Evolutionary conservation across 768 basidiomycete genomes (phyloP).

Genomic region (Leccinum pellstonianum): DNA sequence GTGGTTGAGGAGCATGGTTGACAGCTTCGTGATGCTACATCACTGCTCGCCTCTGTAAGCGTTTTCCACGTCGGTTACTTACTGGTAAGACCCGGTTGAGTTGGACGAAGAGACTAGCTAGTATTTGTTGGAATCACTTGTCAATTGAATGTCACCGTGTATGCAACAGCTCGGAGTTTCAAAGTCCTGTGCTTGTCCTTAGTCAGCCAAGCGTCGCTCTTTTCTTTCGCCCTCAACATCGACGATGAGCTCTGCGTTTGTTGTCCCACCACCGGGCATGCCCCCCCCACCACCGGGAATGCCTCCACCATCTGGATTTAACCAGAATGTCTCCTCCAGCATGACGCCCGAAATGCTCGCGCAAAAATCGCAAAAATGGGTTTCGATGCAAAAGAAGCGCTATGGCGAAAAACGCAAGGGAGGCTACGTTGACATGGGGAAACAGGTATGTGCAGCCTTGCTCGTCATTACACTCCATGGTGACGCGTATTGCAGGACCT

Average conservation of each 20-base stretch:
- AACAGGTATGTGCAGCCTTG: constrained; percentile 61
- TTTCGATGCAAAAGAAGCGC: constrained; percentile 88
- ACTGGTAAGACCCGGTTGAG: not conserved
- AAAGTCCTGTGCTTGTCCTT: constrained; percentile 16
- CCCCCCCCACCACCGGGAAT: constrained; percentile 42
- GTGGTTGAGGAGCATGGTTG: not conserved
- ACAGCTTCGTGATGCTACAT: not conserved
- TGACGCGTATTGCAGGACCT: constrained; percentile 58
- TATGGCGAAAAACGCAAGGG: constrained; percentile 91
- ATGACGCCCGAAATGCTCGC: constrained; percentile 71
- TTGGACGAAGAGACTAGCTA: too few species aligned
- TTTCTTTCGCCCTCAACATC: constrained; percentile 30
- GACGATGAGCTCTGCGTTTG: constrained; percentile 33
- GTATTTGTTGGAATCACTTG: not conserved
- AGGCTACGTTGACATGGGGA: constrained; percentile 89
- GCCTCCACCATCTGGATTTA: constrained; percentile 36
- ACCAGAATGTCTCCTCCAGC: constrained; percentile 38
- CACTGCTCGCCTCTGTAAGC: not conserved
- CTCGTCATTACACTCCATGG: not conserved
- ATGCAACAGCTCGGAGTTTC: not conserved
- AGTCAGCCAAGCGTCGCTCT: constrained; percentile 24
- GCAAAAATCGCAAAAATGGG: constrained; percentile 95
- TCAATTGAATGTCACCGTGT: not conserved
- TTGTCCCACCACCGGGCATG: constrained; percentile 44
- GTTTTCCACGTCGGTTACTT: not conserved